Evolutionary conservation across 2,329 filamentous ascomycete species (phyloP), one percentile per base, ranked within the genome.

Genomic region (Colletotrichum zoysiae): DNA sequence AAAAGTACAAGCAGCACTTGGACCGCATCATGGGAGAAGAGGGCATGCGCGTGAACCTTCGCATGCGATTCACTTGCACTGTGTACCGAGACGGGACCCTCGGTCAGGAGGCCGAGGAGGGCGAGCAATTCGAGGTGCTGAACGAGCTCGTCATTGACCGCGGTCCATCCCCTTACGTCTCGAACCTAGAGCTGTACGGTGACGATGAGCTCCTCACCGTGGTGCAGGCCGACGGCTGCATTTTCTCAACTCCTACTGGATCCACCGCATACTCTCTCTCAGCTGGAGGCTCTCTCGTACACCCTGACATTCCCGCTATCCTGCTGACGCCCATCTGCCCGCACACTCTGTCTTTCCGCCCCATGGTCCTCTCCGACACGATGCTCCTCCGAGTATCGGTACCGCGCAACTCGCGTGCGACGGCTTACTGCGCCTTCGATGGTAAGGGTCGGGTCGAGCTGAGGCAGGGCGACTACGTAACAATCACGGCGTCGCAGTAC

Each of bases 81-180:
- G 95, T 99, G 11, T 98, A 95, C 84, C 92, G 95, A 56, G 88
- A 92, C 75, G 90, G 88, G 40, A 82, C 84, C 5, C 80, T 84
- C 2, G 88, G 87, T 14, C 86, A 89, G n/a, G 89, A 90, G 50
- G 88, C 92, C 75, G 92, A 96, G 76, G 95, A 98, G 81, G 94
- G 92, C 56, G 95, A 98, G 84, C 95, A 97, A 78, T 98, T 98
- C 75, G 96, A 99, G 84, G 95, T 99, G 26, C 90, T 99, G 75
- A 99, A 99, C 82, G 96, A 99, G 84, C 91, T 99, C 63, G 95
- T 99, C 81, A 98, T 99, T 77, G 96, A 99, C 83, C 93, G 96
- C 72, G 96, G 96, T 74, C 96, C 96, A 78, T 97, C 94, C 20
- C 95, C 95, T 26, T 99, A 98, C 80, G 95, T 99, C 71, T 98